Evolutionary conservation across 768 basidiomycete species (phyloP).

Genomic region (Dacryopinax primogenitus): DNA sequence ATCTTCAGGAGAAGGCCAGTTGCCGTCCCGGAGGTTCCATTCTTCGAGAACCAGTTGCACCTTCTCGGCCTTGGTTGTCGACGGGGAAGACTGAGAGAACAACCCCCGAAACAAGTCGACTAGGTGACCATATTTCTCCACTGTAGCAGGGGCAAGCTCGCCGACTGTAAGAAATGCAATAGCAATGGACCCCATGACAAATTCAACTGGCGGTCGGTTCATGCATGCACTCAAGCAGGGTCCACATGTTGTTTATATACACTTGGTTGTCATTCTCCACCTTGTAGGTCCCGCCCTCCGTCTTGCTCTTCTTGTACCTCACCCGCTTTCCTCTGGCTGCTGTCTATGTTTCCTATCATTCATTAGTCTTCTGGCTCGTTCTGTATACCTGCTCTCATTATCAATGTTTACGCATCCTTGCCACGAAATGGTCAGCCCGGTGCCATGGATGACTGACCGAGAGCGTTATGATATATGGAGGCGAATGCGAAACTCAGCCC

Average conservation of each 20-base stretch:
- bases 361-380: neutral
- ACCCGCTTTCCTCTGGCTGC: neutral
- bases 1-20: neutral
- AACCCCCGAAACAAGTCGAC: conserved; percentile 2
- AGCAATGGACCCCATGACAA: neutral
- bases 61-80: neutral
- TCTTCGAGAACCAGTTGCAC: neutral
- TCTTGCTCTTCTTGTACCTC: neutral
- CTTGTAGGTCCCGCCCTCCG: too few relatives aligned
- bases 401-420: conserved; percentile 1
- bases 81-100: neutral
- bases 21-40: neutral
- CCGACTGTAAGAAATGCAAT: neutral
- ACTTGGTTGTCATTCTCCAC: too few relatives aligned
- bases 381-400: neutral
- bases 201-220: neutral
- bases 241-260: neutral
- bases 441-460: conserved; percentile 2
- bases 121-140: neutral
- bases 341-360: neutral
- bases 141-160: neutral
- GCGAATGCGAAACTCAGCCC: neutral
- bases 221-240: neutral
- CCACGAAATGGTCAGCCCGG: neutral
- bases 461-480: neutral